Evolutionary conservation across 1,139 yeast genomes (phyloP).

Genomic region (Sugiyamaella japonica): DNA sequence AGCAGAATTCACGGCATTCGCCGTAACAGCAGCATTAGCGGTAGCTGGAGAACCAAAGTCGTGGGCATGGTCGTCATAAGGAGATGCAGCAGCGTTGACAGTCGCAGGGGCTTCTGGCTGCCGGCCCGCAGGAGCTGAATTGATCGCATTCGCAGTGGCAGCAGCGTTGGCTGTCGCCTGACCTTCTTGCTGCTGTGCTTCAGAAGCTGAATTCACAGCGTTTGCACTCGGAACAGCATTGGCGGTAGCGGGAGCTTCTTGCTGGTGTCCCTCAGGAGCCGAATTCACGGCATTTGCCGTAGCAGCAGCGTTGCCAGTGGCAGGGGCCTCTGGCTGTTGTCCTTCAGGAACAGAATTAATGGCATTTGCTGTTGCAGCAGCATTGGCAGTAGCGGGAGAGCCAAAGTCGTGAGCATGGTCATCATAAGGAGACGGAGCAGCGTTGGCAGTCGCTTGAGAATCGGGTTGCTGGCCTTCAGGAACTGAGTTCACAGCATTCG

Average conservation of each 20-base stretch:
- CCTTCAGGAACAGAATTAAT: neutral
- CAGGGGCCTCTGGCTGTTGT: neutral
- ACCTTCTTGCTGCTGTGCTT: neutral
- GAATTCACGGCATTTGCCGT: neutral
- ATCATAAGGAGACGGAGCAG: too few relatives aligned
- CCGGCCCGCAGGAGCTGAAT: neutral
- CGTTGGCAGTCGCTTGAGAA: too few relatives aligned
- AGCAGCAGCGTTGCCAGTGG: neutral
- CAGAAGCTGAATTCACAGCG: neutral
- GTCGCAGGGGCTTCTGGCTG: neutral
- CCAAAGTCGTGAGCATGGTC: neutral
- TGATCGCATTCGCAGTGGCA: neutral
- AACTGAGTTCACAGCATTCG: too few relatives aligned
- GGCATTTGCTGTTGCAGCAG: neutral
- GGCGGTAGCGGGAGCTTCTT: neutral
- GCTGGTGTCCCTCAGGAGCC: neutral
- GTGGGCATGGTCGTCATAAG: too few relatives aligned
- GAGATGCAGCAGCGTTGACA: neutral
- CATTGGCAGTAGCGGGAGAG: neutral
- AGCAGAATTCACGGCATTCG: too few relatives aligned
- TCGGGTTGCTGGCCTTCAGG: too few relatives aligned
- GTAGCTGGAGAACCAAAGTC: neutral
- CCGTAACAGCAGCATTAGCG: neutral
- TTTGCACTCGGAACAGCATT: neutral
- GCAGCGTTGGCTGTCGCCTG: neutral